phyloP scores from a whole-genome alignment of 75 land plant genomes.

The Picea glauca region DNA sequence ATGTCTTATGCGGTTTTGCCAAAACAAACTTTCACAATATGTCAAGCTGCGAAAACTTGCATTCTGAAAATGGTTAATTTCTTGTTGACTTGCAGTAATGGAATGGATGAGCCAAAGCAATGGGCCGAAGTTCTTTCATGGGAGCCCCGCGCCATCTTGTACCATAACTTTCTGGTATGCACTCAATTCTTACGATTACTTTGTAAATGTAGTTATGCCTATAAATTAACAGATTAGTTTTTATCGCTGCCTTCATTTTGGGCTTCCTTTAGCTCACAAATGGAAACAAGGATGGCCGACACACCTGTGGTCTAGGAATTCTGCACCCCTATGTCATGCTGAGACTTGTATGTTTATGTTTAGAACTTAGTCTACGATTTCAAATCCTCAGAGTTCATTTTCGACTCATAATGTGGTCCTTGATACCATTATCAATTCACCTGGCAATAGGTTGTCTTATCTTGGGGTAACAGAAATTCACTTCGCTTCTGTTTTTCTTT shows the following conservation, averaged over 20 bases:
- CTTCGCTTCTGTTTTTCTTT: background rate
- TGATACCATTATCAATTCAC: background rate
- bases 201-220: background rate
- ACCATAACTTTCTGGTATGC: slow-evolving; percentile 81
- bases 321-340: background rate
- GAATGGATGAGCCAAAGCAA: slow-evolving; percentile 33
- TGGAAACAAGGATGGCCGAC: background rate
- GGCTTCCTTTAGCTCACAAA: background rate
- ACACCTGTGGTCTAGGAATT: background rate
- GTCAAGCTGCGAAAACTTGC: too few relatives aligned
- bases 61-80: background rate
- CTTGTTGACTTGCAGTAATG: slow-evolving; percentile 25
- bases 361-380: too few relatives aligned
- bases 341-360: too few relatives aligned
- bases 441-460: background rate
- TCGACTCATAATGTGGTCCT: background rate
- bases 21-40: too few relatives aligned
- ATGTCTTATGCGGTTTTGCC: too few relatives aligned
- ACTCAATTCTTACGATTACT: background rate
- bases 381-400: too few relatives aligned
- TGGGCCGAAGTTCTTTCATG: slow-evolving; percentile 84
- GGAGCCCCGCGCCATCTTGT: slow-evolving; percentile 87
- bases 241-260: background rate
- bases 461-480: background rate
- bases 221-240: background rate